A percentile compares a stretch with the other conserved stretches of the same genome.
These are phyloP conservation scores for Podospora appendiculata DNA, from an alignment of 495 filamentous ascomycete genomes.

Conservation along the genomic window DNA sequence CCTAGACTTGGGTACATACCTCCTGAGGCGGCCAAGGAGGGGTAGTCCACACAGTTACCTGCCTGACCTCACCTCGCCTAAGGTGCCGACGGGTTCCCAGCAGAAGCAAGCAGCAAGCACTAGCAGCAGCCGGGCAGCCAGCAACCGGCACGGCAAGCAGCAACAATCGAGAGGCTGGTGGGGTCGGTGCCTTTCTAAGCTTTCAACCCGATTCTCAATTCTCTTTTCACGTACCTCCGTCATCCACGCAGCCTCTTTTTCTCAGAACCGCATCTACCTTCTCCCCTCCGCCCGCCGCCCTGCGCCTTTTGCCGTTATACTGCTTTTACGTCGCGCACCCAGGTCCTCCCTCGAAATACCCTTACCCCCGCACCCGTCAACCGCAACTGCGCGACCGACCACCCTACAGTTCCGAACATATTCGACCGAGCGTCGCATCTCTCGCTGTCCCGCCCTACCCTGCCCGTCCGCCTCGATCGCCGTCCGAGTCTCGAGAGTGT, in stretches of 20 bases:
- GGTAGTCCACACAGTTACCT: background rate
- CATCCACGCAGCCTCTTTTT: slow-evolving; percentile 10
- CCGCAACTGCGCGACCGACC: too few species aligned
- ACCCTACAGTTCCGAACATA: too few species aligned
- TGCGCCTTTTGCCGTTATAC: background rate
- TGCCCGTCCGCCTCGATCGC: background rate
- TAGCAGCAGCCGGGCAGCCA: slow-evolving; percentile 8
- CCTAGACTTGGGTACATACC: too few species aligned
- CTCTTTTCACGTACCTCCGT: slow-evolving; percentile 24
- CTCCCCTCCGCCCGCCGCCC: background rate
- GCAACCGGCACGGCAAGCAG: slow-evolving; percentile 19
- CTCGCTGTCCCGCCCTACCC: background rate
- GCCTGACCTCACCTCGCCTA: background rate
- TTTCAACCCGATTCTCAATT: slow-evolving; percentile 30
- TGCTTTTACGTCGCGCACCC: background rate
- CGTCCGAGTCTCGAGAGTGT: background rate
- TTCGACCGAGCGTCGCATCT: too few species aligned
- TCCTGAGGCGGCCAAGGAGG: too few species aligned
- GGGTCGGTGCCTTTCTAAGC: slow-evolving; percentile 28
- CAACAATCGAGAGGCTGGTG: slow-evolving; percentile 33
- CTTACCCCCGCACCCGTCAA: background rate
- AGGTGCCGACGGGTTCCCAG: background rate
- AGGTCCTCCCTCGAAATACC: background rate
- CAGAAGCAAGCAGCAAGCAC: background rate
- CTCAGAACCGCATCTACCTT: background rate